Base-by-base conservation (phyloP, 768 basidiomycete species). In the Heimioporus sp. region DNA sequence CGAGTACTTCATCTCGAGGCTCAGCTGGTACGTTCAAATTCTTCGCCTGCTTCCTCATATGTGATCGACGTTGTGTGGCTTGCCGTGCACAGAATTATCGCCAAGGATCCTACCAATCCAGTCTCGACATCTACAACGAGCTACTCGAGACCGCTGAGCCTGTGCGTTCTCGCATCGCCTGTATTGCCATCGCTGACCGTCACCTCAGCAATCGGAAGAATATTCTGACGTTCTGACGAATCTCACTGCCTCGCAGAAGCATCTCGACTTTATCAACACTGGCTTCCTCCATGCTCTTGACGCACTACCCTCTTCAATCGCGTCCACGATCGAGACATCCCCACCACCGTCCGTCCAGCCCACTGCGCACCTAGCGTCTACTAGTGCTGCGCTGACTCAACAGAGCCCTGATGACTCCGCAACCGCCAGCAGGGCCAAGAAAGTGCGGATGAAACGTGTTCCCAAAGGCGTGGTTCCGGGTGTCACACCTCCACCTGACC, bases 201-300 rank as follows among this genome's bases (percentile, higher is more conserved):
- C 49, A 59, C 49, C 49, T 40, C 65, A 93, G 92, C 74, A 85
- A 61, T 86, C 90, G 24, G 89, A 95, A 61, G 93, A 96, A 72
- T 82, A 92, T 63, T 81, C 88, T 5, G 93, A 95, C 65, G 84
- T 95, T 64, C 75, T 87, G 36, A 92, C 84, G 54, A 96, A 97
- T 69, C 81, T 95, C 51, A 76, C 82, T 51, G 92, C 93, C 5
- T 79, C 92, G 2, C 83, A 90, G 64, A 78, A 79, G 52, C 91
- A 93, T 65, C 80, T 92, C 51, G 87, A 92, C 64, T 97, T 96
- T 73, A 80, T 91, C 67, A 80, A 80, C 62, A 78, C 81, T 21
- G 83, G 80, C 42, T 92, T 81, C 72, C 73, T 82, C 35, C 83
- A 73, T 54, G 76, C 81, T 21, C 74, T 91, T n/a, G 82, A 83